A percentile compares a stretch with the other conserved stretches of the same genome.
Evolutionary conservation across 2,329 filamentous ascomycete genomes (phyloP).

Genomic region (Ophiognomonia clavigignenti-juglandacearum): DNA sequence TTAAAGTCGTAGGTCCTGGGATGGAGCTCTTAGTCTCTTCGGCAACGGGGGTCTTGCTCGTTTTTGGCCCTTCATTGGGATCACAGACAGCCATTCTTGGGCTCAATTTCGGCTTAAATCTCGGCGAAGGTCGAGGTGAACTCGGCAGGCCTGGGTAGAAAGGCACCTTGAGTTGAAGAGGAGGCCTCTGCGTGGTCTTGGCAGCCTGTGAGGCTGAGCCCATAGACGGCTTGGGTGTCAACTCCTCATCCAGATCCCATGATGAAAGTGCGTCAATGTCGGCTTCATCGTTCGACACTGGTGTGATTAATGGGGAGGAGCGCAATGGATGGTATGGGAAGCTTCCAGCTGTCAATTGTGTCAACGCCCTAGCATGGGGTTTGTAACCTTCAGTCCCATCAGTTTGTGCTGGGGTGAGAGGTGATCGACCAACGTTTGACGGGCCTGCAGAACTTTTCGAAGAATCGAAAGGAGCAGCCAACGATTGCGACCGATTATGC

Average conservation of each 20-base stretch:
- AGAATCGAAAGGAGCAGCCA: neutral
- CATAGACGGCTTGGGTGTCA: no score
- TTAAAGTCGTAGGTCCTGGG: no score
- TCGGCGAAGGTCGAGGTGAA: neutral
- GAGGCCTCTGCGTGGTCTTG: neutral
- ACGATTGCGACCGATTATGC: neutral
- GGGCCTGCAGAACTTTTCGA: neutral
- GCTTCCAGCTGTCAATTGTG: neutral
- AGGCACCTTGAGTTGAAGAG: neutral
- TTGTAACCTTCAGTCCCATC: neutral
- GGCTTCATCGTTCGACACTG: neutral
- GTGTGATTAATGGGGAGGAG: neutral
- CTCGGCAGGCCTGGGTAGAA: neutral
- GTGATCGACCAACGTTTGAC: neutral
- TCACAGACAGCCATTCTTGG: no score
- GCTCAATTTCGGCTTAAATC: neutral
- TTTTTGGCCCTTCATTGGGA: no score
- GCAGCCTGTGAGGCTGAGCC: neutral
- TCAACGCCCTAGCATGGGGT: neutral
- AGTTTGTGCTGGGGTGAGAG: neutral
- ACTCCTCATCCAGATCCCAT: no score
- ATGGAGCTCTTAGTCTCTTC: no score
- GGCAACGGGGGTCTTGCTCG: no score
- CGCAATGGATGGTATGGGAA: neutral
- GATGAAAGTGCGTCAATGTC: no score